Evolutionary conservation across 768 basidiomycete genomes (phyloP), one percentile per base, ranked within the genome.

Genomic region (Hygrophoropsis aurantiaca): DNA sequence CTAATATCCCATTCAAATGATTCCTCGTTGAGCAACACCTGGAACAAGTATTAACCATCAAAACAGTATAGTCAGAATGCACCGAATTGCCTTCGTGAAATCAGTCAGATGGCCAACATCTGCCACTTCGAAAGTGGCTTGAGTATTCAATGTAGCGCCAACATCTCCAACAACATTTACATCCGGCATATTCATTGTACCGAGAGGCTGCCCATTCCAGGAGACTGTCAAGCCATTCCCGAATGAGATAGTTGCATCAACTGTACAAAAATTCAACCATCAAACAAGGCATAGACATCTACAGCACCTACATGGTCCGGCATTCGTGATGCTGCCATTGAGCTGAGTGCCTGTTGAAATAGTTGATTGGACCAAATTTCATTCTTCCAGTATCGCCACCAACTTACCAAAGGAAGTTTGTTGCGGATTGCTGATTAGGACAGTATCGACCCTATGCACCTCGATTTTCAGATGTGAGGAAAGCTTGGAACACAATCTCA

Each of bases 1-100:
- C 77, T 73, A 50, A 88, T 87, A 13, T 75, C 72, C 87, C 86
- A 89, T 16, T 79, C 75, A 55, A 89, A 89, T 2, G 74, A 76
- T 51, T 82, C 80, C 40, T 80, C 68, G 0, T 80, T 87, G 10
- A 88, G 73, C 47, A 88, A 63, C 18, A 70, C 68, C 79, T 75
- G 48, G 40, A 35, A 52, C 6, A 6, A 30, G 13, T 30, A 27
- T 30, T 24, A 23, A 44, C 26, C 16, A 42, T 19, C 19, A 26
- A 9, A 11, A 19, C 19, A 15, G 11, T 19, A 40, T 21, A 9
- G 5, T n/a, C 27, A 45, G 11, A 32, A 35, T 34, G 7, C n/a
- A 20, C 25, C 16, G 15, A 44, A 52, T 9, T 38, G 77, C 79
- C 70, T 82, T 82, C 0, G 85, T 87, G 59, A 87, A 88, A 26